Base-by-base conservation (phyloP, 495 filamentous ascomycete genomes). In the Hypoxylon intermedium region DNA sequence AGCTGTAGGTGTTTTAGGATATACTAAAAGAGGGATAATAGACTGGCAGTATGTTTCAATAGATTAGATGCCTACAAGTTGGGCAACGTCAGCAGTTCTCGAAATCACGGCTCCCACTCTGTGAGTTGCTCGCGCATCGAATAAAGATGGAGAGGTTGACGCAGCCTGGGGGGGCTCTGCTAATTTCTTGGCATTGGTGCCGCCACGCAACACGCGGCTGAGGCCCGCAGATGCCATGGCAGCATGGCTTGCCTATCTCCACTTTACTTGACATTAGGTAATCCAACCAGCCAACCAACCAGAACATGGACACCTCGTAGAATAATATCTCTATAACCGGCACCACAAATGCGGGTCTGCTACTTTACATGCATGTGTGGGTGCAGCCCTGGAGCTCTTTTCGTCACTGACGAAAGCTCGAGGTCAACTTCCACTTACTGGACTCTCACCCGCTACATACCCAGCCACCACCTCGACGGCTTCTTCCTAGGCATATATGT, bases 191-290 rank as follows among this genome's bases (percentile, higher is more conserved):
- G 54, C 54, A 24, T n/a, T n/a, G n/a, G n/a, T n/a, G n/a, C n/a
- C 60, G 50, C 55, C 61, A 65, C 61, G 53, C 9, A 55, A 65
- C 55, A 50, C 61, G 61, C 55, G 61, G 61, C 61, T 41, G 55
- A 20, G 16, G 5, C n/a, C n/a, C n/a, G n/a, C n/a, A n/a, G n/a
- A n/a, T n/a, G n/a, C n/a, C n/a, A n/a, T n/a, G n/a, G n/a, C 1
- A 21, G 38, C 38, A 18, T 16, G 16, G 12, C 16, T 6, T 9
- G 30, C 30, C 30, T 33, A 33, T 3, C 7, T 33, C 26, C 26
- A 11, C 9, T 33, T 33, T 5, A 2, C 7, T 33, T 11, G n/a
- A 33, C 9, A 33, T 33, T 11, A n/a, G n/a, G n/a, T n/a, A n/a
- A n/a, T n/a, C n/a, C n/a, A n/a, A n/a, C n/a, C n/a, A n/a, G n/a